phyloP scores from a whole-genome alignment of 306 rosid species.

The Sechiopsis laciniata region DNA sequence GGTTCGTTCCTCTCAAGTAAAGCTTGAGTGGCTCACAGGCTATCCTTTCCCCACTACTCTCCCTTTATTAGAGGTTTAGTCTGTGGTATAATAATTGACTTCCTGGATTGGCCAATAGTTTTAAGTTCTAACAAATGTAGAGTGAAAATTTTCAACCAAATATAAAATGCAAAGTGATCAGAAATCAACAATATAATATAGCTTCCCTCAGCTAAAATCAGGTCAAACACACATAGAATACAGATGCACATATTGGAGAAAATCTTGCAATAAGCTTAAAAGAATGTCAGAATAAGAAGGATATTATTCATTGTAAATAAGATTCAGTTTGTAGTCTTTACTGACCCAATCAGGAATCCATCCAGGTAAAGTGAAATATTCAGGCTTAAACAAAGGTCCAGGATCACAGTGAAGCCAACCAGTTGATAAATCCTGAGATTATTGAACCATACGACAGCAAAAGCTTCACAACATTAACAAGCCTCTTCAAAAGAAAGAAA shows the following conservation, averaged over 20 bases:
- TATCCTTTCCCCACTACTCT: neutral
- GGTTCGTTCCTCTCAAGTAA: neutral
- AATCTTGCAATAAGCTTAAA: neutral
- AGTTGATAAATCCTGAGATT: constrained; percentile 79
- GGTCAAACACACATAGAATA: neutral
- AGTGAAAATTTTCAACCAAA: neutral
- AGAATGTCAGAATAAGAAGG: neutral
- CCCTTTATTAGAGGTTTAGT: neutral
- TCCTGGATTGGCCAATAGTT: neutral
- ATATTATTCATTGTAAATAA: neutral
- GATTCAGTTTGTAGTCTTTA: constrained; percentile 18
- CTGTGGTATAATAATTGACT: neutral
- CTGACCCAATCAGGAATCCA: constrained; percentile 73
- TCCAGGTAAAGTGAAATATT: constrained; percentile 46
- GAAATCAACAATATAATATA: neutral
- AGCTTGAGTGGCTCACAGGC: neutral
- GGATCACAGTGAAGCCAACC: constrained; percentile 97
- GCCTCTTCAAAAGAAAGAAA: constrained; percentile 3
- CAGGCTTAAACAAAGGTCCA: constrained; percentile 75
- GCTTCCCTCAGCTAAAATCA: constrained; percentile 3
- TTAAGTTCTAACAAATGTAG: neutral
- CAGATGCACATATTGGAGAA: neutral
- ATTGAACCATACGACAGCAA: constrained; percentile 22
- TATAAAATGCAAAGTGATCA: neutral
- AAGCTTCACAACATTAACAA: neutral